These are phyloP conservation scores for Astrothelium subdiscretum DNA, from an alignment of 495 filamentous ascomycete genomes.

Conservation along the genomic window DNA sequence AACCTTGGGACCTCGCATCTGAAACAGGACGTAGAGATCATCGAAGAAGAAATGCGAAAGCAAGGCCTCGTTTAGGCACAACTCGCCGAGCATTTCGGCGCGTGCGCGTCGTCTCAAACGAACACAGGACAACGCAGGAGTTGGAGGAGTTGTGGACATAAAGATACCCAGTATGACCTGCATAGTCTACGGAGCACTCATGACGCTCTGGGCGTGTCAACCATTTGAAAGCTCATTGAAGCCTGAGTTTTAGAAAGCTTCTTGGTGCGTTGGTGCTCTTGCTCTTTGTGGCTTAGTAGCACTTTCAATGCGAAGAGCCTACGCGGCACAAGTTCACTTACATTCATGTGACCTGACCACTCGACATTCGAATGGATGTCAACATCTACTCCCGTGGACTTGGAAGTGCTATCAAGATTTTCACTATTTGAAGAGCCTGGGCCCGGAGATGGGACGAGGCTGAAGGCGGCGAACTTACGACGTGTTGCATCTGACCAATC, in stretches of 20 bases:
- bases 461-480: not conserved
- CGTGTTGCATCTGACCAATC: not conserved
- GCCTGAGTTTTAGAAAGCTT: not conserved
- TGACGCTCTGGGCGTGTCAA: not conserved
- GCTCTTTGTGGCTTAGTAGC: not conserved
- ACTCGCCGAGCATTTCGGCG: not conserved
- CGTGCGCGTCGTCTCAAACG: not conserved
- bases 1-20: not conserved
- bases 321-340: not conserved
- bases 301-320: not conserved
- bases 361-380: too few species aligned
- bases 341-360: too few species aligned
- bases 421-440: not conserved
- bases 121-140: not conserved
- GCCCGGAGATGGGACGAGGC: not conserved
- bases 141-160: not conserved
- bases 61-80: not conserved
- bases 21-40: not conserved
- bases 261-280: not conserved
- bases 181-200: not conserved
- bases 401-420: too few species aligned
- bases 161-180: not conserved
- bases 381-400: too few species aligned
- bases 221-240: not conserved
- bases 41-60: not conserved